A percentile compares a stretch with the other conserved stretches of the same genome.
These are phyloP conservation scores for Saprolegnia diclina DNA, from an alignment of 352 stramenopile genomes.

Conservation along the genomic window DNA sequence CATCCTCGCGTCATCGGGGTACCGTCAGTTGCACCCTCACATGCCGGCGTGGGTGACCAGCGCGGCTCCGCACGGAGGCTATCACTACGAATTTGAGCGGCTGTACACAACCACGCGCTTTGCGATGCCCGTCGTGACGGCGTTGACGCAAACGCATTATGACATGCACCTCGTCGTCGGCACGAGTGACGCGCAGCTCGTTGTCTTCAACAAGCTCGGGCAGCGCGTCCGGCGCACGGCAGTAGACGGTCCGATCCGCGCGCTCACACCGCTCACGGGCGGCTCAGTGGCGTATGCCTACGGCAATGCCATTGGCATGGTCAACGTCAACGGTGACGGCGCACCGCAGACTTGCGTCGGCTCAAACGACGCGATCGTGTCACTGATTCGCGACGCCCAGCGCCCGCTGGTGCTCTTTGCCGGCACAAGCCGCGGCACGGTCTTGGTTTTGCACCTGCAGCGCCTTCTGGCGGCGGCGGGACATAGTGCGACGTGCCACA, in stretches of 20 bases:
- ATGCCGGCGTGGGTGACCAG: neutral
- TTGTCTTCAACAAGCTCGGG: neutral
- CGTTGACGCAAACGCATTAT: slow-evolving; percentile 15
- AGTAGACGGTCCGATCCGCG: neutral
- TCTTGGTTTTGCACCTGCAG: slow-evolving; percentile 17
- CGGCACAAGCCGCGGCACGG: neutral
- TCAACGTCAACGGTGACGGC: neutral
- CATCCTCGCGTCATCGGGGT: neutral
- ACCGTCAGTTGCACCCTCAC: neutral
- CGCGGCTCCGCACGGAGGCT: neutral
- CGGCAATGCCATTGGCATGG: slow-evolving; percentile 3
- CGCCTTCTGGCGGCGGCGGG: neutral
- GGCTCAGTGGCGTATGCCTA: neutral
- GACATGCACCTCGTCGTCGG: slow-evolving; percentile 22
- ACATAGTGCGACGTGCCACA: neutral
- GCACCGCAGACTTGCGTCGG: neutral
- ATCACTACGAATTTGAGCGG: slow-evolving; percentile 1
- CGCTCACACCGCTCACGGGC: neutral
- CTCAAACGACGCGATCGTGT: neutral
- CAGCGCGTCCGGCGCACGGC: neutral
- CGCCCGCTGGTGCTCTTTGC: slow-evolving; percentile 8
- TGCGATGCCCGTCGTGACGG: neutral
- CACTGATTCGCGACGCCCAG: slow-evolving; percentile 8
- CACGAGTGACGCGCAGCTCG: neutral
- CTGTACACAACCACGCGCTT: neutral